phyloP scores from a whole-genome alignment of 495 filamentous ascomycete species.

The Delitschia confertaspora region DNA sequence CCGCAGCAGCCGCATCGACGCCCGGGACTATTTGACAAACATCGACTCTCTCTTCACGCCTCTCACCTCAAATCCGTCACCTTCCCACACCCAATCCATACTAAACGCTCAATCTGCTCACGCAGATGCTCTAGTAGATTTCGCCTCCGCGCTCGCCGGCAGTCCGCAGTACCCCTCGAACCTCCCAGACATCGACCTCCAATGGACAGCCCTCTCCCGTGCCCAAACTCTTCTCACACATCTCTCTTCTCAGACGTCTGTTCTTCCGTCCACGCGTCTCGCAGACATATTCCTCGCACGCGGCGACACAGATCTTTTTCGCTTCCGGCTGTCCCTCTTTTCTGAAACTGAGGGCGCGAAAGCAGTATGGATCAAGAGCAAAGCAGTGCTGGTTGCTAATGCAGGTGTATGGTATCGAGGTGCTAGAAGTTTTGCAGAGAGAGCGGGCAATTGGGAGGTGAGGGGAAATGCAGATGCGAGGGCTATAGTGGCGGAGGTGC shows the following conservation, averaged over 20 bases:
- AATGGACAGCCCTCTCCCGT: constrained; percentile 38
- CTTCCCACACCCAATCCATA: constrained; percentile 35
- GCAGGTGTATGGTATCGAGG: constrained; percentile 58
- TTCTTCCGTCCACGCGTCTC: constrained; percentile 42
- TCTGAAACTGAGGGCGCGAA: constrained; percentile 44
- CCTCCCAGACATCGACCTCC: constrained; percentile 1
- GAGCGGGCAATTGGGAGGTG: constrained; percentile 36
- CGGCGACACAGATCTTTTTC: constrained; percentile 54
- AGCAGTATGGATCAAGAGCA: constrained; percentile 41
- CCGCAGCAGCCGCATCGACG: constrained; percentile 40
- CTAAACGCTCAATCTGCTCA: constrained; percentile 47
- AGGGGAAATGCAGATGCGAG: constrained; percentile 22
- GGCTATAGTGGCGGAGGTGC: constrained; percentile 37
- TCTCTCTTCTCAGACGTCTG: constrained; percentile 42
- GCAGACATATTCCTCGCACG: constrained; percentile 52
- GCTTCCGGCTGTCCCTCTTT: constrained; percentile 45
- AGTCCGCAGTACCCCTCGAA: background rate
- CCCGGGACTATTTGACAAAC: constrained; percentile 44
- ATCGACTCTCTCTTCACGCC: constrained; percentile 29
- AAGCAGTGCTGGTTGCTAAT: constrained; percentile 47
- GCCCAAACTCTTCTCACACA: constrained; percentile 41
- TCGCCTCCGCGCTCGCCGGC: constrained; percentile 36
- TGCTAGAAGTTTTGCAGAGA: constrained; percentile 42
- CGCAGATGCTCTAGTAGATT: constrained; percentile 50
- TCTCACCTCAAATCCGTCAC: constrained; percentile 16